Conservation (phyloP, 2,329 filamentous ascomycete species). For the Aspergillus carbonarius region DNA sequence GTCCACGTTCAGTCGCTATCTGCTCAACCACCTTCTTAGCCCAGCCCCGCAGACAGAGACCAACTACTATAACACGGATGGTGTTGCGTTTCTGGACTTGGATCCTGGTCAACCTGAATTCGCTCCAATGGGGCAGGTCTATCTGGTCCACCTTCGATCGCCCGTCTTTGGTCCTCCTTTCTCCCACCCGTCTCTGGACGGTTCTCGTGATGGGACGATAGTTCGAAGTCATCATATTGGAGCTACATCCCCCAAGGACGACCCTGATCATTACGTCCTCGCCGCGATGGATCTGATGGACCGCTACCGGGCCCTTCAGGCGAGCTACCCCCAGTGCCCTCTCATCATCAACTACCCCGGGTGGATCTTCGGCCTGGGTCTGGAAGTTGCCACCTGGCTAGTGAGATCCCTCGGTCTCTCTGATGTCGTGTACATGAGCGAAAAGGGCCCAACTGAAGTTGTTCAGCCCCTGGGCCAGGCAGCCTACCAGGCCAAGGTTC, state of each 20-base stretch:
- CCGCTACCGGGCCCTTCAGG: constrained; percentile 45
- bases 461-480: constrained; percentile 43
- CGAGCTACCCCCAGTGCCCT: constrained; percentile 45
- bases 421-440: constrained; percentile 55
- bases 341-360: constrained; percentile 59
- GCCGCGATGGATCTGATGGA: constrained; percentile 55
- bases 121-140: constrained; percentile 58
- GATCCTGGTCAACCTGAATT: constrained; percentile 62
- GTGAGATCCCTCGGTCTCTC: constrained; percentile 49
- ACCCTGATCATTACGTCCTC: constrained; percentile 56
- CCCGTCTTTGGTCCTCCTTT: constrained; percentile 58
- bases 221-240: constrained; percentile 57
- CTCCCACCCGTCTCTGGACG: constrained; percentile 48
- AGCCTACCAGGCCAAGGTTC: constrained; percentile 36
- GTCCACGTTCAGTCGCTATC: constrained; percentile 58
- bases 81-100: constrained; percentile 57
- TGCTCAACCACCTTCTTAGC: constrained; percentile 56
- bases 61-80: constrained; percentile 33
- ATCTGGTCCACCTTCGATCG: constrained; percentile 52
- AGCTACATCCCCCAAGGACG: constrained; percentile 53
- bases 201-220: constrained; percentile 36
- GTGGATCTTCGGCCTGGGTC: constrained; percentile 55
- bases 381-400: constrained; percentile 50
- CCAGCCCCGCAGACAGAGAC: constrained; percentile 35
- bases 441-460: constrained; percentile 47